Conservation (phyloP, 305 asterid species). For the Ajuga reptans region DNA sequence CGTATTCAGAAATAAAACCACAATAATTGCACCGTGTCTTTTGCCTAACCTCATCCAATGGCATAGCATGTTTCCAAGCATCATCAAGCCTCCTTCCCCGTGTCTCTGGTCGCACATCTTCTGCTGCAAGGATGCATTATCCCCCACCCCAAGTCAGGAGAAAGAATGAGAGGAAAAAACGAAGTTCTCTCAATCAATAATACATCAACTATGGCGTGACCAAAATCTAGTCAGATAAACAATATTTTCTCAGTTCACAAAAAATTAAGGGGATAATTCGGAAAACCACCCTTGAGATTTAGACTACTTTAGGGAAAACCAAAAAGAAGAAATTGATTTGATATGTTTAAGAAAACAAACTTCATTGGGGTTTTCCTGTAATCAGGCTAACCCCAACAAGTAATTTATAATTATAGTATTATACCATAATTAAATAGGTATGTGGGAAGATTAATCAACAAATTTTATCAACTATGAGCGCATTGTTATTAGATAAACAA, state of each 20-base stretch:
- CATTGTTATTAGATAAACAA: background rate
- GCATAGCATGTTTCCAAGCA: slow-evolving; percentile 43
- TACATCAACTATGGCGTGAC: background rate
- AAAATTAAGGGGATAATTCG: background rate
- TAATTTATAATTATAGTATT: too few relatives aligned
- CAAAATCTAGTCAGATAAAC: background rate
- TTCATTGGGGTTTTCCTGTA: background rate
- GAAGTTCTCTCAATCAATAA: background rate
- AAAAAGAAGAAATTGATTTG: too few relatives aligned
- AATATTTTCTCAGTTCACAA: background rate
- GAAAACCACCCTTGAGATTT: background rate
- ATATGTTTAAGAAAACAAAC: background rate
- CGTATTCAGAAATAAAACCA: slow-evolving; percentile 36
- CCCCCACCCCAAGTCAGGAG: background rate
- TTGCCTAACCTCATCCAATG: slow-evolving; percentile 44
- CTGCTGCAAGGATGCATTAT: slow-evolving; percentile 13
- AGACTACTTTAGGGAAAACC: background rate
- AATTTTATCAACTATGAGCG: background rate
- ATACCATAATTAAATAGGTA: too few relatives aligned
- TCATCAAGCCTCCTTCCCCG: slow-evolving; percentile 49
- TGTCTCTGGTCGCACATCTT: slow-evolving; percentile 24
- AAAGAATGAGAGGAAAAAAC: background rate
- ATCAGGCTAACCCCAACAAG: background rate
- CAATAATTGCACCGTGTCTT: slow-evolving; percentile 42
- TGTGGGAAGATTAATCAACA: background rate